Evolutionary conservation across 1,284 basidiomycete species (phyloP).

Genomic region (Ustilago tritici): DNA sequence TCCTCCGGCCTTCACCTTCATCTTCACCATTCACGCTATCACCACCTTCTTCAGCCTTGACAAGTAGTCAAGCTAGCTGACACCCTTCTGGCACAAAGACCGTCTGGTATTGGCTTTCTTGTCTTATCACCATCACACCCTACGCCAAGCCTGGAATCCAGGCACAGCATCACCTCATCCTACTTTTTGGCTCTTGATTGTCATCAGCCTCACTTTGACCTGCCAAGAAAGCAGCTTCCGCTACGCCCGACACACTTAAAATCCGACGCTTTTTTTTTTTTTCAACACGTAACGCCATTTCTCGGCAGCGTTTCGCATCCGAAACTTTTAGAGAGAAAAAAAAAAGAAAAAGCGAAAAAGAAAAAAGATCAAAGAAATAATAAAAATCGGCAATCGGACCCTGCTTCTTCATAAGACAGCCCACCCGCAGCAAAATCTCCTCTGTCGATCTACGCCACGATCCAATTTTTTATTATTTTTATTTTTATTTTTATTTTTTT

Average conservation of each 20-base stretch:
- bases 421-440: slow-evolving; percentile 1
- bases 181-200: background rate
- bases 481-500: no score
- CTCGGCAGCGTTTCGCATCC: slow-evolving; percentile 2
- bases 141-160: background rate
- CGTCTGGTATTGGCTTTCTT: background rate
- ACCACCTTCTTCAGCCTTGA: background rate
- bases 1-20: background rate
- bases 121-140: slow-evolving; percentile 1
- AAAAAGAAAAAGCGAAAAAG: background rate
- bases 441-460: slow-evolving; percentile 20
- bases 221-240: background rate
- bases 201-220: slow-evolving; percentile 4
- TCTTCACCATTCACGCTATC: background rate
- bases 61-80: background rate
- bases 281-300: slow-evolving; percentile 8
- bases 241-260: background rate
- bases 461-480: background rate
- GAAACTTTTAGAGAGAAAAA: slow-evolving; percentile 7
- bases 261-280: background rate
- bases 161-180: background rate
- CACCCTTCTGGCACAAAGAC: background rate
- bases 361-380: no score
- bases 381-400: background rate
- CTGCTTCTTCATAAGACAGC: slow-evolving; percentile 15